Evolutionary conservation across 1,139 yeast genomes (phyloP).

Genomic region (Spencermartinsiella ligniputridi): DNA sequence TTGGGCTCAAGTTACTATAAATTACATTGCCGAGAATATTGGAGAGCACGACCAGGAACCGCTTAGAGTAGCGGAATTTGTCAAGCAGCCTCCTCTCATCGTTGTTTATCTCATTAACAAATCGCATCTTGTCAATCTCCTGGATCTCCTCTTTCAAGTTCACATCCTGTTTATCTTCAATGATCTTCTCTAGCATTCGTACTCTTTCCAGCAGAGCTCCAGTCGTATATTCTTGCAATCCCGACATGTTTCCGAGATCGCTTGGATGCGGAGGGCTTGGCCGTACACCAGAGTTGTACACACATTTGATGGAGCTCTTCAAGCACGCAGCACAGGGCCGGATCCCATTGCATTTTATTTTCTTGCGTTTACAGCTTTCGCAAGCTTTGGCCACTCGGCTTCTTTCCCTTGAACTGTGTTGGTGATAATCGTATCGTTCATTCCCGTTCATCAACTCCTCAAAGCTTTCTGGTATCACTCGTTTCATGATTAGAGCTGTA

Average conservation of each 20-base stretch:
- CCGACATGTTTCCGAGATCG: neutral
- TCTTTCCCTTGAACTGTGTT: constrained; percentile 16
- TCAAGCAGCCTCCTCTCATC: constrained; percentile 1
- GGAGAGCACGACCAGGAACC: constrained; percentile 49
- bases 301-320: constrained; percentile 43
- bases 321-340: constrained; percentile 51
- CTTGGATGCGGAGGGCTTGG: neutral
- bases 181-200: neutral
- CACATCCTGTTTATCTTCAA: neutral
- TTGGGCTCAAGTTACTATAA: constrained; percentile 39
- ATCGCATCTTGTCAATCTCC: neutral
- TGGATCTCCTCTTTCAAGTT: neutral
- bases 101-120: neutral
- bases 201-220: neutral
- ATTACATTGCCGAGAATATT: constrained; percentile 43
- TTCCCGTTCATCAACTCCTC: neutral
- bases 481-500: too few species aligned
- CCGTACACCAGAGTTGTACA: neutral
- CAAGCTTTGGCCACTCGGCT: constrained; percentile 52
- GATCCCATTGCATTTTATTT: constrained; percentile 59
- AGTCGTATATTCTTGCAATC: neutral
- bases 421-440: neutral
- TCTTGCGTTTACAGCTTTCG: constrained; percentile 55
- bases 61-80: constrained; percentile 48
- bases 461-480: neutral